Percentiles rank a stretch among this genome's conserved stretches.
These are phyloP conservation scores for Stephania yunnanensis DNA, from an alignment of 164 flowering plant genomes.

Conservation along the genomic window DNA sequence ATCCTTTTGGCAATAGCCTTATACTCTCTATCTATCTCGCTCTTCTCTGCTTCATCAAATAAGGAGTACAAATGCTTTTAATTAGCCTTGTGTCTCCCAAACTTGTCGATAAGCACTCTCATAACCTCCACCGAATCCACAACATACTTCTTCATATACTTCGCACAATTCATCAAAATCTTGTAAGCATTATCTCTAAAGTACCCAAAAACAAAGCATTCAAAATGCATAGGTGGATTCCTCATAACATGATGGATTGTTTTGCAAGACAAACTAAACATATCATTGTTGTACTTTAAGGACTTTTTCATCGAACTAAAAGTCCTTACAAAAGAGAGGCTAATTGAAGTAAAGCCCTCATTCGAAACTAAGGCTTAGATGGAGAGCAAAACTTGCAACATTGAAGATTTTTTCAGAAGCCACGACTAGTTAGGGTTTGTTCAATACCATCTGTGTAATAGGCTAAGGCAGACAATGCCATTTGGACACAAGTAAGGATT, in stretches of 20 bases:
- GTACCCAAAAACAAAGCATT: conserved; percentile 22
- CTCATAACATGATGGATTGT: conserved; percentile 15
- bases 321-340: conserved; percentile 1
- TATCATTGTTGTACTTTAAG: conserved; percentile 17
- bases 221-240: conserved; percentile 28
- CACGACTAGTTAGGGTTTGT: conserved; percentile 13
- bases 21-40: background rate
- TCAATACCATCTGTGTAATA: conserved; percentile 27
- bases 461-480: conserved; percentile 24
- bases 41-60: background rate
- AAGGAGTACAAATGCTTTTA: background rate
- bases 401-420: conserved; percentile 18
- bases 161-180: conserved; percentile 18
- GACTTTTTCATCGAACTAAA: conserved; percentile 1
- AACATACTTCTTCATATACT: background rate
- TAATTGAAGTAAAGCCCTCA: conserved; percentile 28
- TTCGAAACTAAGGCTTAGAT: conserved; percentile 31
- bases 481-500: conserved; percentile 26
- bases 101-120: background rate
- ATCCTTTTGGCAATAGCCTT: background rate
- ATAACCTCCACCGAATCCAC: background rate
- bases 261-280: conserved; percentile 22
- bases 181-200: conserved; percentile 14
- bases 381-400: conserved; percentile 30
- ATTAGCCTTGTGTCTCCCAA: background rate